These are phyloP conservation scores for Xylariaceae sp. DNA, from an alignment of 2,329 filamentous ascomycete species.

Conservation along the genomic window DNA sequence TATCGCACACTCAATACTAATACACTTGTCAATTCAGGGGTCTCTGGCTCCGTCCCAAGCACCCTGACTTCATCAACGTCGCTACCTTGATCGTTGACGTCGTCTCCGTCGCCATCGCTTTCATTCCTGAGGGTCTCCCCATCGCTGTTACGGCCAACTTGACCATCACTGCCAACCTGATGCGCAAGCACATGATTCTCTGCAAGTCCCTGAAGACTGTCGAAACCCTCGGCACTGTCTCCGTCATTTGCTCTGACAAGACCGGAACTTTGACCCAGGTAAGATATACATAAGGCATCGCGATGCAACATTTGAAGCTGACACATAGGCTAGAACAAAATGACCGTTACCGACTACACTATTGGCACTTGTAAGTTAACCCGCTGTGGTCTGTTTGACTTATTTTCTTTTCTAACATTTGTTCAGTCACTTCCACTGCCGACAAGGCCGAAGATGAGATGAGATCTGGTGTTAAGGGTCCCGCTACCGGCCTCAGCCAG, in stretches of 20 bases:
- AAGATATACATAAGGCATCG: conserved; percentile 14
- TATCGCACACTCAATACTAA: conserved; percentile 35
- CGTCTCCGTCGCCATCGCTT: conserved; percentile 67
- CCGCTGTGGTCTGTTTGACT: too few relatives aligned
- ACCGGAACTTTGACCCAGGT: conserved; percentile 63
- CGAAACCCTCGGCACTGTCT: conserved; percentile 68
- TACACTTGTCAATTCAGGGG: conserved; percentile 51
- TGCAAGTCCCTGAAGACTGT: conserved; percentile 78
- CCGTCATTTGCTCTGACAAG: conserved; percentile 72
- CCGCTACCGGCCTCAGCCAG: conserved; percentile 47
- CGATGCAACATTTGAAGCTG: background rate
- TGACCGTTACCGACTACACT: conserved; percentile 66
- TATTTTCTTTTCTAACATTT: background rate
- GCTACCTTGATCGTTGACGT: conserved; percentile 67
- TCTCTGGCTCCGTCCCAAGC: conserved; percentile 59
- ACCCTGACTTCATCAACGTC: conserved; percentile 68
- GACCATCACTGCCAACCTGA: conserved; percentile 70
- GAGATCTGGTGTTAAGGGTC: conserved; percentile 26
- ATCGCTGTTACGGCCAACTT: conserved; percentile 65
- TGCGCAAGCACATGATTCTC: conserved; percentile 70
- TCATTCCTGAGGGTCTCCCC: conserved; percentile 69
- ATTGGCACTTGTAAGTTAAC: conserved; percentile 40
- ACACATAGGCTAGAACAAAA: conserved; percentile 50
- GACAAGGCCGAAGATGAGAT: conserved; percentile 45
- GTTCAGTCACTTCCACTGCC: conserved; percentile 39